Evolutionary conservation across 2,329 filamentous ascomycete species (phyloP).

Genomic region (Intubia oerlemansii): DNA sequence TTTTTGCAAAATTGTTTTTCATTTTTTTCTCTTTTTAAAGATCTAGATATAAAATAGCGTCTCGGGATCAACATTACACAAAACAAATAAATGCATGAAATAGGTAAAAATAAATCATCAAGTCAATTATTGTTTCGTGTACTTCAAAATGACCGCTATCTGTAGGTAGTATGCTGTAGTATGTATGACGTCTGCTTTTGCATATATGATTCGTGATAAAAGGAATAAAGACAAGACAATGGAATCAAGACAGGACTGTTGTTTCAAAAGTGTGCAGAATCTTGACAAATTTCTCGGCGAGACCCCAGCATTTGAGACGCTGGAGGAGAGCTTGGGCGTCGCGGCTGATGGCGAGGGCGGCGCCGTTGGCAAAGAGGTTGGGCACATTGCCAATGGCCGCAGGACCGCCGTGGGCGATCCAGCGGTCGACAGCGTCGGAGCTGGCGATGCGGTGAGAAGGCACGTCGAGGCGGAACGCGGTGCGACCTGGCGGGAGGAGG

Average conservation of each 20-base stretch:
- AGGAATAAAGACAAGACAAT: too few species aligned
- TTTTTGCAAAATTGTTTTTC: too few species aligned
- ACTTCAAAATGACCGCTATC: too few species aligned
- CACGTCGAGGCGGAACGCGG: constrained; percentile 8
- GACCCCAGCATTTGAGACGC: constrained; percentile 10
- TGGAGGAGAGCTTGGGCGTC: constrained; percentile 11
- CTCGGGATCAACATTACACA: too few species aligned
- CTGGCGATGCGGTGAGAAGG: constrained; percentile 5
- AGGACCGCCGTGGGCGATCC: constrained; percentile 10
- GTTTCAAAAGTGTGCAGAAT: constrained; percentile 8
- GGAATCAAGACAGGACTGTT: constrained; percentile 1
- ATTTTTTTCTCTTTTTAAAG: too few species aligned
- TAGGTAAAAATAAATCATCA: too few species aligned
- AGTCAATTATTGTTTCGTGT: too few species aligned
- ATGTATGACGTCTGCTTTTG: too few species aligned
- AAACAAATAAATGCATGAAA: too few species aligned
- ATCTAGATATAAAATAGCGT: too few species aligned
- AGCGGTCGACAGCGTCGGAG: constrained; percentile 5
- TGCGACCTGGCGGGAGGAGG: background rate
- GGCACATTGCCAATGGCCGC: constrained; percentile 9
- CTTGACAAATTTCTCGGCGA: constrained; percentile 12
- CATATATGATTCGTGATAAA: too few species aligned
- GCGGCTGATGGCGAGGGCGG: constrained; percentile 7
- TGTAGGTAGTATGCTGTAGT: too few species aligned
- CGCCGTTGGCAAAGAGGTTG: constrained; percentile 8